Percentiles rank a stretch among this genome's conserved stretches.
Conservation (phyloP, 345 rosid species). For the Heritiera littoralis region DNA sequence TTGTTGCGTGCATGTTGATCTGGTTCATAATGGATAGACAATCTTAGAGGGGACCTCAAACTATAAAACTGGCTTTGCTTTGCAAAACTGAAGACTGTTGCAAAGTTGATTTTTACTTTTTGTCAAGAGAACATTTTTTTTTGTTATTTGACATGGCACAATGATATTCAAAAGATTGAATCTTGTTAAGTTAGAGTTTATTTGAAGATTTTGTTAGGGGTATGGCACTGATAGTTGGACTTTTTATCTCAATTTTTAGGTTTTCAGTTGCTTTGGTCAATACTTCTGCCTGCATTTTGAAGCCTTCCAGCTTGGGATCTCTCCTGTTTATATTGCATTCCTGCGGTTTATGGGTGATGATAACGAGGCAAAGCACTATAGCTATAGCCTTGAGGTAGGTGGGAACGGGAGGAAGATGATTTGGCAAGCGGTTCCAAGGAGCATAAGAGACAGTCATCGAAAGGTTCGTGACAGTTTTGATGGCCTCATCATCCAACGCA, state of each 20-base stretch:
- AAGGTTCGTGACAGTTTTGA: slow-evolving; percentile 76
- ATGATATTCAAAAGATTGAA: neutral
- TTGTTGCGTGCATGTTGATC: neutral
- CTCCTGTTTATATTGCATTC: slow-evolving; percentile 75
- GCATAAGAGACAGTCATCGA: slow-evolving; percentile 72
- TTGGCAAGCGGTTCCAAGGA: slow-evolving; percentile 84
- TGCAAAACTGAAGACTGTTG: neutral
- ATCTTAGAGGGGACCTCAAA: neutral
- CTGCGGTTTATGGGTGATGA: slow-evolving; percentile 75
- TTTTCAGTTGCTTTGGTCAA: slow-evolving; percentile 77
- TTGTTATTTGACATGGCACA: neutral
- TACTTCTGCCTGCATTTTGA: slow-evolving; percentile 77
- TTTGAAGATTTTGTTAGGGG: neutral
- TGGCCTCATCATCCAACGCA: slow-evolving; percentile 75
- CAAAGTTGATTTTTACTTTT: neutral
- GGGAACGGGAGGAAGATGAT: slow-evolving; percentile 76
- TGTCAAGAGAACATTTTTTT: neutral
- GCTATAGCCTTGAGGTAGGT: slow-evolving; percentile 78
- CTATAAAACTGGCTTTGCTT: neutral
- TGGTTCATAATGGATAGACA: neutral
- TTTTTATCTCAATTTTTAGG: slow-evolving; percentile 31
- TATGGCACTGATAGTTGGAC: neutral
- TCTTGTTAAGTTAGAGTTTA: neutral
- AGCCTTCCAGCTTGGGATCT: slow-evolving; percentile 72
- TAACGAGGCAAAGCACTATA: slow-evolving; percentile 64